Conservation (phyloP, 208 protist genomes). For the Wallacemonas sp. region DNA sequence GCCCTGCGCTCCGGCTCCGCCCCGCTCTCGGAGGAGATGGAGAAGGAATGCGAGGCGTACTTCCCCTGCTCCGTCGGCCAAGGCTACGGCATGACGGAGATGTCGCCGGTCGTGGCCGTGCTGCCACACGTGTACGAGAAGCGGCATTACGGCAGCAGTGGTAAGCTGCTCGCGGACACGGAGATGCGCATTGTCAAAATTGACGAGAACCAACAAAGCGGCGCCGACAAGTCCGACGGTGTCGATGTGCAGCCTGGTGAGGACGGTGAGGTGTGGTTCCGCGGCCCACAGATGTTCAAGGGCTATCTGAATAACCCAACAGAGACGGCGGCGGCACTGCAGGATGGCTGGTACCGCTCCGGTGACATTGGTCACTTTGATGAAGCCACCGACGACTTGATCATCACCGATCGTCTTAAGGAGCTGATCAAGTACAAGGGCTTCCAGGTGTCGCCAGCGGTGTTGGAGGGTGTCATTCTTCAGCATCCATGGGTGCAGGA, state of each 20-base stretch:
- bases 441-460: conserved; percentile 85
- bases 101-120: conserved; percentile 49
- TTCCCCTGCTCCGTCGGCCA: conserved; percentile 37
- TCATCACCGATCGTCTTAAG: conserved; percentile 79
- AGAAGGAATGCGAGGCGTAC: conserved; percentile 18
- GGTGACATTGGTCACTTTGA: conserved; percentile 76
- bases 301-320: conserved; percentile 66
- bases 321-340: conserved; percentile 41
- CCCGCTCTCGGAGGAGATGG: conserved; percentile 47
- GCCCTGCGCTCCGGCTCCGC: conserved; percentile 55
- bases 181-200: conserved; percentile 44
- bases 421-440: conserved; percentile 93
- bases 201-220: conserved; percentile 36
- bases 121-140: background rate
- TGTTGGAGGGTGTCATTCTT: conserved; percentile 70
- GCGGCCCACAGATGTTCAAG: conserved; percentile 76
- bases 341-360: conserved; percentile 75
- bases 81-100: conserved; percentile 84
- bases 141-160: conserved; percentile 8
- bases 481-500: conserved; percentile 65
- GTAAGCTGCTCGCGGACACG: conserved; percentile 32
- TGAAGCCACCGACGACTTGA: conserved; percentile 25
- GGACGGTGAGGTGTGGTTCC: conserved; percentile 67
- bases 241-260: conserved; percentile 26
- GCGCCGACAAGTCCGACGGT: conserved; percentile 30